A percentile compares a stretch with the other conserved stretches of the same genome.
phyloP scores from a whole-genome alignment of 2,329 filamentous ascomycete genomes.

The Trichophyton equinum region DNA sequence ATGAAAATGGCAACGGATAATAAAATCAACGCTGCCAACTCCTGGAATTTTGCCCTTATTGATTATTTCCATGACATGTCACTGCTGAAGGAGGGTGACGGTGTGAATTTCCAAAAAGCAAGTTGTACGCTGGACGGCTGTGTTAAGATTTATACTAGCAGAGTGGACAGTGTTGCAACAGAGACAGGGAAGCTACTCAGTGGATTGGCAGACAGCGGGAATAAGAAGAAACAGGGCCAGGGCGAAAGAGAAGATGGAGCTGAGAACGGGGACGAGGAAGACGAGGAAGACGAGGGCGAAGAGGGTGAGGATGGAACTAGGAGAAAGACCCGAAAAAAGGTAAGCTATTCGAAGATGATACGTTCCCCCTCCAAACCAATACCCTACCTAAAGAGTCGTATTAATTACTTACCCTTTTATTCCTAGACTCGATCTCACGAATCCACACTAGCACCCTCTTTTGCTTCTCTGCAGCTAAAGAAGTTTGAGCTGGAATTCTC shows the following conservation, averaged over 20 bases:
- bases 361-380: too few species aligned
- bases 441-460: conserved; percentile 81
- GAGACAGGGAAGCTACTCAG: conserved; percentile 92
- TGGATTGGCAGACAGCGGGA: conserved; percentile 66
- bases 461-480: conserved; percentile 79
- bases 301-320: conserved; percentile 26
- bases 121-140: conserved; percentile 96
- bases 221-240: conserved; percentile 54
- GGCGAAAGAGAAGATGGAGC: conserved; percentile 51
- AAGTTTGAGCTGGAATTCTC: conserved; percentile 96
- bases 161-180: conserved; percentile 94
- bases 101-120: conserved; percentile 96
- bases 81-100: conserved; percentile 84
- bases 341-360: conserved; percentile 22
- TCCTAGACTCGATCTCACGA: conserved; percentile 65
- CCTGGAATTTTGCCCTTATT: conserved; percentile 99
- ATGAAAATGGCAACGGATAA: conserved; percentile 99
- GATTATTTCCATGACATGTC: conserved; percentile 99
- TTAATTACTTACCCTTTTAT: background rate
- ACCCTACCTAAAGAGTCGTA: background rate
- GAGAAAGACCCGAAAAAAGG: conserved; percentile 57
- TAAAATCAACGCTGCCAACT: conserved; percentile 95
- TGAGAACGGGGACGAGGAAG: conserved; percentile 50
- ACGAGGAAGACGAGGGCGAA: conserved; percentile 16
- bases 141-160: conserved; percentile 97